Base-by-base conservation (phyloP, 1,284 basidiomycete genomes). In the Leccinum griseonigrum region DNA sequence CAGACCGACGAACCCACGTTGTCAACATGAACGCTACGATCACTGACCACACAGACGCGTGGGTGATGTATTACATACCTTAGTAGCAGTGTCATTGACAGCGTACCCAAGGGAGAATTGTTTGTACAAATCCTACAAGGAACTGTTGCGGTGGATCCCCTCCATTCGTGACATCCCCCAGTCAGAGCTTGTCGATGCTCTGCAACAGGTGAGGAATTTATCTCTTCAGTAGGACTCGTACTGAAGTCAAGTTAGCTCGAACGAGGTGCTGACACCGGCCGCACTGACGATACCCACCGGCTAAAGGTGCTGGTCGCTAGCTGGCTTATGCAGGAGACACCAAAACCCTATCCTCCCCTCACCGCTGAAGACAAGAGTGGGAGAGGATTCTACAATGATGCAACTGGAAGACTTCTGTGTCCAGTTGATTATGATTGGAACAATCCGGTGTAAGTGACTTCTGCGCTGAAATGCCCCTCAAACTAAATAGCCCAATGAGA, bases 251-350 rank as follows among this genome's bases (percentile, higher is more conserved):
- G 11, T 50, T 18, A 58, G 50, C 22, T 58, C 18, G 28, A 38
- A n/a, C 29, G 11, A 31, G 57, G 50, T 9, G 57, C 50, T 7
- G 50, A 58, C 36, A 40, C 18, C 1, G 18, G 22, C 8, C 14
- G 14, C 28, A 32, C n/a, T n/a, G 29, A 58, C 3, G 14, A 58
- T 31, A 58, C 38, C 38, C 51, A 46, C 18, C 43, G n/a, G n/a
- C 57, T 58, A 4, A 58, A 58, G 31, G 38, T 40, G 6, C 5
- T 26, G 38, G 38, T 43, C 3, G 13, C 54, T 29, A 28, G 43
- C 14, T 58, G 51, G 57, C 51, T 58, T 6, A 58, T 58, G 57
- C 26, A 53, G 31, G 50, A n/a, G 50, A 51, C 16, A 29, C 50
- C 50, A 14, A 51, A 51, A 26, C 50, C 50, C 1, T n/a, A 58